These are phyloP conservation scores for Phanerochaete carnosa DNA, from an alignment of 768 basidiomycete species.

Conservation along the genomic window DNA sequence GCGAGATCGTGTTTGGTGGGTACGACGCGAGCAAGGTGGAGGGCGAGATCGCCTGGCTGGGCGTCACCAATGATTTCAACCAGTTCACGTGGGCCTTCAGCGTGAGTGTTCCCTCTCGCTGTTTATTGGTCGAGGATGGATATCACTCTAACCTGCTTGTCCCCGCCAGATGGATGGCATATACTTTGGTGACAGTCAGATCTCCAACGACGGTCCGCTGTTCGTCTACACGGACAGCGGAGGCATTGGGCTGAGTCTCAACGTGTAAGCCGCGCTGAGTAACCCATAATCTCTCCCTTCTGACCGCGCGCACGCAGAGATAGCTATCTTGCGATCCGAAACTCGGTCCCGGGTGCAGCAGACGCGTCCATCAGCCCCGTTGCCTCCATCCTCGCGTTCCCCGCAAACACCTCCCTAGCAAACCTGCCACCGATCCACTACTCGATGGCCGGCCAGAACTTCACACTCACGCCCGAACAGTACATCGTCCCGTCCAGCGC, in stretches of 20 bases:
- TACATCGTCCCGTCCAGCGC: background rate
- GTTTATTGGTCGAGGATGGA: background rate
- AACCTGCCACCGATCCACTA: no score
- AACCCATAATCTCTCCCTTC: background rate
- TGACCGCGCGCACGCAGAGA: background rate
- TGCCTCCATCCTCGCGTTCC: background rate
- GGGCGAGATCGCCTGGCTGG: constrained; percentile 6
- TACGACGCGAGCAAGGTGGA: constrained; percentile 1
- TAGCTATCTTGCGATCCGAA: no score
- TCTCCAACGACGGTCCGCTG: background rate
- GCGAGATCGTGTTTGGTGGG: constrained; percentile 9
- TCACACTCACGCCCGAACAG: background rate
- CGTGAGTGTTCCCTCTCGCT: background rate
- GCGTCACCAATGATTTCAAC: background rate
- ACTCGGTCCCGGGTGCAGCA: background rate
- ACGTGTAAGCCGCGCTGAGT: background rate
- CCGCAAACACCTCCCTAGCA: background rate
- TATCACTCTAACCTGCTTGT: background rate
- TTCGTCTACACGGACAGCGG: background rate
- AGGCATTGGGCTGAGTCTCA: background rate
- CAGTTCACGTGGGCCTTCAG: constrained; percentile 2
- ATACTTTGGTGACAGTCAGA: background rate
- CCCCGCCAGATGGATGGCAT: background rate
- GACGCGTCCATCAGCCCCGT: background rate
- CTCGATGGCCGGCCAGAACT: background rate